Conservation (phyloP, 2,329 filamentous ascomycete species). For the Ilyonectria mors-panacis region DNA sequence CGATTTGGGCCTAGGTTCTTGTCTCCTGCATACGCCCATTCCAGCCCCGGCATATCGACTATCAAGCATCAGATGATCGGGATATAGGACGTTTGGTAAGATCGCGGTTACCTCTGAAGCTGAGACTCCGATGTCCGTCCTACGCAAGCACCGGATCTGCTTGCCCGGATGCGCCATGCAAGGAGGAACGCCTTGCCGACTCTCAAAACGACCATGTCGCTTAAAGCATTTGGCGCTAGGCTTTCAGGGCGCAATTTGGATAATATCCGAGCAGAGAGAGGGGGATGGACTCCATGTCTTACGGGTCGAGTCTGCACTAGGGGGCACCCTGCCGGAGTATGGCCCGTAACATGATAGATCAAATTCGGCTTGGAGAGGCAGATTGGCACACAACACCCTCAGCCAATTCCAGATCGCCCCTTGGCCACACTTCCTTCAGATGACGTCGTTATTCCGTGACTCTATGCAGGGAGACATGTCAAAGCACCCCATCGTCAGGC, state of each 20-base stretch:
- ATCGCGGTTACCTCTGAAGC: slow-evolving; percentile 13
- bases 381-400: neutral
- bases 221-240: neutral
- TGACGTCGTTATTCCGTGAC: neutral
- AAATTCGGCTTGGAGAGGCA: neutral
- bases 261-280: neutral
- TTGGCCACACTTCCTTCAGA: neutral
- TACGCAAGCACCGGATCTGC: neutral
- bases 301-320: neutral
- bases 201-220: neutral
- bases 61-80: slow-evolving; percentile 15
- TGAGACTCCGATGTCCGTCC: neutral
- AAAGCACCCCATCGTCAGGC: neutral
- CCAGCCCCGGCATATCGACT: neutral
- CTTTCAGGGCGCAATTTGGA: neutral
- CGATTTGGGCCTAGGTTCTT: neutral
- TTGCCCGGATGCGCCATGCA: neutral
- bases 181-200: neutral
- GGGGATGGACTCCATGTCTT: neutral
- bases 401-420: neutral
- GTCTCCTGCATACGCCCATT: neutral
- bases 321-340: neutral
- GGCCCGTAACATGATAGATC: slow-evolving; percentile 8
- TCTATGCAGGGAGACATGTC: slow-evolving; percentile 6
- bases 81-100: neutral